Evolutionary conservation across 306 rosid genomes (phyloP).

Genomic region (Pyrus communis): DNA sequence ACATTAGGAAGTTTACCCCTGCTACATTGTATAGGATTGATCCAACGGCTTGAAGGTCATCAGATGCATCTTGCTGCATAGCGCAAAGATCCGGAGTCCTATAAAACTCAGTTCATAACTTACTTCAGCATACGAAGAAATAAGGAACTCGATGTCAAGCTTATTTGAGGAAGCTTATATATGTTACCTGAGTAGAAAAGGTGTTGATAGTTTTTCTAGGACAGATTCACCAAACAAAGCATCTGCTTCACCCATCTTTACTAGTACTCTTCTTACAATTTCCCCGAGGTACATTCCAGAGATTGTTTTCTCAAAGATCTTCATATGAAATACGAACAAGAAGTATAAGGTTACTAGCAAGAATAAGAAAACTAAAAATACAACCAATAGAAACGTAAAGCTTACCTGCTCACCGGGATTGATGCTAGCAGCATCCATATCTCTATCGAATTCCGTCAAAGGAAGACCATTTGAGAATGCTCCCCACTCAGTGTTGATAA

Average conservation of each 20-base stretch:
- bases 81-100: conserved; percentile 82
- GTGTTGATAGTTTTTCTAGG: conserved; percentile 50
- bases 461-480: conserved; percentile 79
- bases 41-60: conserved; percentile 66
- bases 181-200: conserved; percentile 55
- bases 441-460: conserved; percentile 63
- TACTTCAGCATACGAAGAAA: neutral
- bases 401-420: conserved; percentile 93
- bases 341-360: neutral
- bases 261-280: conserved; percentile 67
- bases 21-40: conserved; percentile 52
- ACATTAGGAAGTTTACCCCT: conserved; percentile 45
- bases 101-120: conserved; percentile 6
- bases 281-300: conserved; percentile 97
- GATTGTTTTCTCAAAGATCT: conserved; percentile 92
- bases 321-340: conserved; percentile 4
- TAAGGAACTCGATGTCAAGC: neutral
- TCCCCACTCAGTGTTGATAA: conserved; percentile 92
- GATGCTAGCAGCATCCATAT: conserved; percentile 87
- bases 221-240: conserved; percentile 54
- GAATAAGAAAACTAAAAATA: neutral
- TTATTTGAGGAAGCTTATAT: neutral
- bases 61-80: conserved; percentile 75
- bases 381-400: neutral
- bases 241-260: conserved; percentile 53